Evolutionary conservation across 2,329 filamentous ascomycete genomes (phyloP).

Genomic region (Colletotrichum camelliae): DNA sequence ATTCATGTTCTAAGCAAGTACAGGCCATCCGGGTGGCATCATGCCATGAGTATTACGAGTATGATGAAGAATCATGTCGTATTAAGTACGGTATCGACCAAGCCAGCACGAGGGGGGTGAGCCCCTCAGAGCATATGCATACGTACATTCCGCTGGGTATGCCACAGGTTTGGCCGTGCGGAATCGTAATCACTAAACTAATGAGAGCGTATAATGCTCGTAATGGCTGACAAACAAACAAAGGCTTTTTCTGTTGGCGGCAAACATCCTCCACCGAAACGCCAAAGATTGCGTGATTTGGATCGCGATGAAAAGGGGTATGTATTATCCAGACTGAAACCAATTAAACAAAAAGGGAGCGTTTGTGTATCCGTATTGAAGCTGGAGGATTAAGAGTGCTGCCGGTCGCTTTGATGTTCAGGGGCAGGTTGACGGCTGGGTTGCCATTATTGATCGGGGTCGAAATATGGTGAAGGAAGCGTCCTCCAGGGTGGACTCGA

Average conservation of each 20-base stretch:
- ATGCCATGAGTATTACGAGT: neutral
- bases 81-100: neutral
- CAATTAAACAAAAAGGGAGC: neutral
- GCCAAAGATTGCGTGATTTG: neutral
- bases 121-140: neutral
- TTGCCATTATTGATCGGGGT: neutral
- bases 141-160: neutral
- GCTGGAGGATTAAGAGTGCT: neutral
- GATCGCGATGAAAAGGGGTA: conserved; percentile 14
- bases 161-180: neutral
- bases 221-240: neutral
- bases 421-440: neutral
- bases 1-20: conserved; percentile 11
- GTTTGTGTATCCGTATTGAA: neutral
- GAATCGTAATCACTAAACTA: neutral
- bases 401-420: neutral
- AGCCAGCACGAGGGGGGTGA: neutral
- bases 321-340: conserved; percentile 23
- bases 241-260: neutral
- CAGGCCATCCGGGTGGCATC: neutral
- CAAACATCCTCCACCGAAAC: neutral
- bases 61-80: neutral
- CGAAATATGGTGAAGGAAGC: neutral
- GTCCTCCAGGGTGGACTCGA: neutral
- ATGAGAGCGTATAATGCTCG: neutral